A percentile compares a stretch with the other conserved stretches of the same genome.
Evolutionary conservation across 176 grass and related monocot species (phyloP).

Genomic region (Aegilops tauschii): DNA sequence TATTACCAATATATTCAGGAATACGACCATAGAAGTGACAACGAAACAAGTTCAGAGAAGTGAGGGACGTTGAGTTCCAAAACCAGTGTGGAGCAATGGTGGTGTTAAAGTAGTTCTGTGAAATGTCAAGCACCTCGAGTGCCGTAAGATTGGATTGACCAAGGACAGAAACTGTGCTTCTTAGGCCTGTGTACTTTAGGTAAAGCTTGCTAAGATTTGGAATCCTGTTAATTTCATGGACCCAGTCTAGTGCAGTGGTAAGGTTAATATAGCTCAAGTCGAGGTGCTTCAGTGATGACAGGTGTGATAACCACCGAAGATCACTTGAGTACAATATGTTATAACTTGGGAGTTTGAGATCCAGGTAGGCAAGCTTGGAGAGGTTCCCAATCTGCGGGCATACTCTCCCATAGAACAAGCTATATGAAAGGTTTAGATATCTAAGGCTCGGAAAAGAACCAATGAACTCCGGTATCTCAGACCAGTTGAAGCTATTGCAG

Average conservation of each 20-base stretch:
- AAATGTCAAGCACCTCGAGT: conserved; percentile 20
- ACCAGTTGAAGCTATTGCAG: conserved; percentile 3
- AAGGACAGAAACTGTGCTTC: not conserved
- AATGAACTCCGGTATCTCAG: conserved; percentile 10
- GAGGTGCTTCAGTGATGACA: conserved; percentile 26
- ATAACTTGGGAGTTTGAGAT: not conserved
- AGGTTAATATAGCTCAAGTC: conserved; percentile 16
- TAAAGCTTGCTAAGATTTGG: not conserved
- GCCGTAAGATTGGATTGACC: not conserved
- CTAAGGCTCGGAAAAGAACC: conserved; percentile 22
- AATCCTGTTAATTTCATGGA: conserved; percentile 21
- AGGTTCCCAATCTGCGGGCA: conserved; percentile 32
- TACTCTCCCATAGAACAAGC: not conserved
- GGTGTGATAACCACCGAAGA: conserved; percentile 32
- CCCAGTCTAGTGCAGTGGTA: not conserved
- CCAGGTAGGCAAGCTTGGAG: conserved; percentile 30
- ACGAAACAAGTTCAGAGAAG: rapidly evolving
- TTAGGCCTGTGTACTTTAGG: not conserved
- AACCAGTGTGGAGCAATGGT: conserved; percentile 18
- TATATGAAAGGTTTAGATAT: conserved; percentile 16
- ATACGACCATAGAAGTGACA: conserved; percentile 13
- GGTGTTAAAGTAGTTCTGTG: not conserved
- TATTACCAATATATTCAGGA: not conserved
- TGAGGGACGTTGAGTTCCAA: conserved; percentile 17
- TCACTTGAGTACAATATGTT: too few species aligned